Evolutionary conservation across 2,329 filamentous ascomycete genomes (phyloP), one percentile per base, ranked within the genome.

Genomic region (Hirsutella minnesotensis): DNA sequence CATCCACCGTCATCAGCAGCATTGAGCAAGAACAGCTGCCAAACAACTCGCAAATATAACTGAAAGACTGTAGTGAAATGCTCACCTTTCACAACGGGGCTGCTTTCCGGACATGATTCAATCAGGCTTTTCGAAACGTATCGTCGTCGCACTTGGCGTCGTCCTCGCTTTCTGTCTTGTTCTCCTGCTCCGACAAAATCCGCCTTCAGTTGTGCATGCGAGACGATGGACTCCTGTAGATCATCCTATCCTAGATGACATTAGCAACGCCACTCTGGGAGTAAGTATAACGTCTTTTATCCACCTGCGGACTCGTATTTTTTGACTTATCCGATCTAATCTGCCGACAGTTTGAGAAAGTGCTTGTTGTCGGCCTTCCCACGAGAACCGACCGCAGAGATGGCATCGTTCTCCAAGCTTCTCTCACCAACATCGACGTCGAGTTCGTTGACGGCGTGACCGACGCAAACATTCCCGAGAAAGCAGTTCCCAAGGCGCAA

Each of bases 351-450:
- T 77, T 77, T 47, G 58, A 70, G 30, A 63, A 70, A 39, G 68
- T 77, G 15, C 66, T 75, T 46, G 69, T 71, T 16, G 63, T 77
- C 34, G 73, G 69, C 37, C 62, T 75, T 4, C 68, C 69, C 1
- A 60, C 62, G 24, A 58, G 73, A 3, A 68, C 63, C 21, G 73
- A 77, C 48, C 66, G 71, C 10, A 64, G 69, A 35, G 70, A 77
- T 57, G 60, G 66, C 1, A 65, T 76, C 51, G 57, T 62, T 1
- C 56, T 74, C 5, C 66, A 67, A 2, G 69, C 69, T 2, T 62
- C 64, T 1, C 58, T 70, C 5, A 72, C 61, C 20, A 62, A 62
- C 10, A 50, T 76, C 9, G 52, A 61, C 0, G 51, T 76, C 22
- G 63, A 64, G 1, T 75, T 67, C 52, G 51, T 72, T 1, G 62